Evolutionary conservation across 768 basidiomycete genomes (phyloP).

Genomic region (Cystobasidiopsis lactophilus): DNA sequence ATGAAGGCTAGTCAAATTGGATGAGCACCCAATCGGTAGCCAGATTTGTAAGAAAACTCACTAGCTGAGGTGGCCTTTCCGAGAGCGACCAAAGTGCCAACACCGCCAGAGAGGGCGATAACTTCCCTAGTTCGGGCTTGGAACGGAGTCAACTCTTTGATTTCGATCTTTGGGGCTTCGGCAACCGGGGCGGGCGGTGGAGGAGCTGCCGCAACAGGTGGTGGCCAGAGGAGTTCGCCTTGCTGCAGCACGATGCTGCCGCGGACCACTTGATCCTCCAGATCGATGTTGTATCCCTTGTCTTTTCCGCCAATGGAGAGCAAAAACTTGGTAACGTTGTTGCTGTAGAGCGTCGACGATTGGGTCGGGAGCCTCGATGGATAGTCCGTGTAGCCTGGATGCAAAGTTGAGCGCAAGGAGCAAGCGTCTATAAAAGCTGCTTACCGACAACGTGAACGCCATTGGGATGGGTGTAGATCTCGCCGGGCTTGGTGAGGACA

Average conservation of each 20-base stretch:
- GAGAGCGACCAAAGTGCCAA: constrained; percentile 47
- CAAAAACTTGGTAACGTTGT: constrained; percentile 75
- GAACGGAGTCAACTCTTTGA: constrained; percentile 55
- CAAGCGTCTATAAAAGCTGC: no score
- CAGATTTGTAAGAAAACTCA: no score
- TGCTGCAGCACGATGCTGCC: constrained; percentile 40
- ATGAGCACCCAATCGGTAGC: no score
- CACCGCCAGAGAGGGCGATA: constrained; percentile 46
- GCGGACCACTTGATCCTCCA: constrained; percentile 63
- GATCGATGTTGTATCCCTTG: constrained; percentile 41
- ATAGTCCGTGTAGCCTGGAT: constrained; percentile 54
- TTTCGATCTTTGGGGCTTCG: constrained; percentile 26
- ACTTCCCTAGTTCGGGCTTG: constrained; percentile 59
- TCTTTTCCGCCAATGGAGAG: constrained; percentile 41
- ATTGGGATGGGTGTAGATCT: constrained; percentile 37
- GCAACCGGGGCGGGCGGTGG: constrained; percentile 30
- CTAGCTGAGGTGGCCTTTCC: constrained; percentile 61
- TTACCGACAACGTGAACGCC: constrained; percentile 67
- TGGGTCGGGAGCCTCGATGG: constrained; percentile 76
- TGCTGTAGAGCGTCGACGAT: constrained; percentile 70
- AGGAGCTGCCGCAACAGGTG: constrained; percentile 26
- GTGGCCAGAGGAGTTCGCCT: neutral
- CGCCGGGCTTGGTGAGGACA: constrained; percentile 54
- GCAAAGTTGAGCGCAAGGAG: no score
- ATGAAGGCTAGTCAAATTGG: no score